These are phyloP conservation scores for Epichloe sibirici DNA, from an alignment of 2,329 filamentous ascomycete species.

Conservation along the genomic window DNA sequence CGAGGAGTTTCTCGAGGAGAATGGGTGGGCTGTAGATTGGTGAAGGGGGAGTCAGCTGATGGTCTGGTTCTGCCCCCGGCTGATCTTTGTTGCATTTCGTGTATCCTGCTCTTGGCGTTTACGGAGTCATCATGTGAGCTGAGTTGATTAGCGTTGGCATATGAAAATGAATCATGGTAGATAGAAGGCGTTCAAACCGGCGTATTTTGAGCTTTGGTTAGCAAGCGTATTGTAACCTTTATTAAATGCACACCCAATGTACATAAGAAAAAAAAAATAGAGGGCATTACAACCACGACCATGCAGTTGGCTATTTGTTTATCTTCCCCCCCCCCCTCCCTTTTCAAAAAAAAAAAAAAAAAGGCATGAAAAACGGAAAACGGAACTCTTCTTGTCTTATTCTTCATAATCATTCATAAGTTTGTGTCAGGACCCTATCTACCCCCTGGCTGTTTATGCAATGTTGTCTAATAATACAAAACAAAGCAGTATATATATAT, in stretches of 20 bases:
- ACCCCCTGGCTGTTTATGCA: neutral
- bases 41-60: slow-evolving; percentile 22
- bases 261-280: no score
- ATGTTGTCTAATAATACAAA: slow-evolving; percentile 1
- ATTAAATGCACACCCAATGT: no score
- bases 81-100: neutral
- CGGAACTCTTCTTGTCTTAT: no score
- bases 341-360: no score
- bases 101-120: neutral
- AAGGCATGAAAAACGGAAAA: no score
- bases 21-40: slow-evolving; percentile 91
- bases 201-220: neutral
- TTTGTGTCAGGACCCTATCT: neutral
- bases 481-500: neutral
- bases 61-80: no score
- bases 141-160: neutral
- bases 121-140: neutral
- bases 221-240: neutral
- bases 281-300: no score
- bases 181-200: neutral
- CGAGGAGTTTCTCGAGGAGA: slow-evolving; percentile 71
- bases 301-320: no score
- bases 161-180: neutral
- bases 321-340: no score
- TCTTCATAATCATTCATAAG: neutral